Evolutionary conservation across 768 basidiomycete genomes (phyloP).

Genomic region (Pleurotus ostreatus): DNA sequence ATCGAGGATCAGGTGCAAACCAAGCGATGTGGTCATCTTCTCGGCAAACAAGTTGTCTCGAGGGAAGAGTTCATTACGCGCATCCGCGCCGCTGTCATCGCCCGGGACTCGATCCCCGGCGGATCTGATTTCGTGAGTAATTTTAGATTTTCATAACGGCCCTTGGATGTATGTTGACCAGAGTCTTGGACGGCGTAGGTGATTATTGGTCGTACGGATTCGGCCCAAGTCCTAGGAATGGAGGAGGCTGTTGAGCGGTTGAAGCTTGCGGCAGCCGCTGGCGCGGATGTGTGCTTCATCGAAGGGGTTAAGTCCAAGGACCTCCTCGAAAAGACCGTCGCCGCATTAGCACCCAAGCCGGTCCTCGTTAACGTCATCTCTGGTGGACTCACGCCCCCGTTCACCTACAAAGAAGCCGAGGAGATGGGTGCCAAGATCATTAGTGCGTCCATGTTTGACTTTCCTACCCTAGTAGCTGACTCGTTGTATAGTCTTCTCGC

Average conservation of each 20-base stretch:
- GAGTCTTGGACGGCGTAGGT: constrained; percentile 18
- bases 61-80: constrained; percentile 72
- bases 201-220: constrained; percentile 50
- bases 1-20: constrained; percentile 84
- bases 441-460: constrained; percentile 17
- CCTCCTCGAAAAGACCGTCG: constrained; percentile 35
- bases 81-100: constrained; percentile 73
- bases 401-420: constrained; percentile 43
- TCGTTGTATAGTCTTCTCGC: constrained; percentile 34
- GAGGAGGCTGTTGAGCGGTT: constrained; percentile 45
- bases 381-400: constrained; percentile 47
- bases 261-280: constrained; percentile 37
- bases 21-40: constrained; percentile 75
- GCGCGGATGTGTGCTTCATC: constrained; percentile 49
- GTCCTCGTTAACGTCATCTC: constrained; percentile 47
- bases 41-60: constrained; percentile 80
- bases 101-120: constrained; percentile 74
- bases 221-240: constrained; percentile 46
- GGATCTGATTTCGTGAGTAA: constrained; percentile 64
- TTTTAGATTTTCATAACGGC: too few relatives aligned
- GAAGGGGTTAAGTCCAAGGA: constrained; percentile 47
- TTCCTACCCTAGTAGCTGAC: not conserved
- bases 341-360: constrained; percentile 22
- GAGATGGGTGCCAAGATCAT: constrained; percentile 42
- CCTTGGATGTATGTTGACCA: not conserved